A percentile compares a stretch with the other conserved stretches of the same genome.
phyloP scores from a whole-genome alignment of 2,329 filamentous ascomycete species.

The Stachybotrys echinatus region DNA sequence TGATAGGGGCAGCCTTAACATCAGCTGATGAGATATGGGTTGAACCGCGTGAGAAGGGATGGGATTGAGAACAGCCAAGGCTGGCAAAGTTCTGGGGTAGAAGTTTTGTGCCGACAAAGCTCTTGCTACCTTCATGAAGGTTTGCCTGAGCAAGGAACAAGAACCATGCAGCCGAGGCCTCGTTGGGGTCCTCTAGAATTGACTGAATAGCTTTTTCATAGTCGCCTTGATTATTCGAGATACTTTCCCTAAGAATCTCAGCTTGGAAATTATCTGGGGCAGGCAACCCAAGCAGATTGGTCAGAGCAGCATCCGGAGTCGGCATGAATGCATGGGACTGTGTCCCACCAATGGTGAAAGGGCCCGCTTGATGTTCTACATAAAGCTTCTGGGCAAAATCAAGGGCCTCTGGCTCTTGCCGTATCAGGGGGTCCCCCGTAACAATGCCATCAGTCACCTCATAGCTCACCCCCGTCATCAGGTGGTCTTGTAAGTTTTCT shows the following conservation, averaged over 20 bases:
- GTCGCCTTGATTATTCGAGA: constrained; percentile 4
- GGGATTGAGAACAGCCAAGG: constrained; percentile 50
- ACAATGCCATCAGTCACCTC: constrained; percentile 13
- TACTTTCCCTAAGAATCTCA: too few relatives aligned
- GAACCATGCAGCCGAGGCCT: constrained; percentile 13
- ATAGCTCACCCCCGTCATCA: constrained; percentile 8
- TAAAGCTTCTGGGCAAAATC: constrained; percentile 9
- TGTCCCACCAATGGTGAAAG: constrained; percentile 7
- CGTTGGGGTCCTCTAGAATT: constrained; percentile 9
- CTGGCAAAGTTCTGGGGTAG: constrained; percentile 25
- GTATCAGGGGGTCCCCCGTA: constrained; percentile 13
- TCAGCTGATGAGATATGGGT: constrained; percentile 48
- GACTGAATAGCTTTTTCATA: constrained; percentile 9
- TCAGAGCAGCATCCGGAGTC: constrained; percentile 8
- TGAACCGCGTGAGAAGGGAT: constrained; percentile 54
- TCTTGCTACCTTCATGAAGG: constrained; percentile 11
- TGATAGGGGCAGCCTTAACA: constrained; percentile 35
- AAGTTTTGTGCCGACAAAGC: neutral
- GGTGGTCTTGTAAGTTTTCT: constrained; percentile 33
- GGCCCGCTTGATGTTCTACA: constrained; percentile 12
- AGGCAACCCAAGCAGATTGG: constrained; percentile 6
- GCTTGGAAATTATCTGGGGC: neutral
- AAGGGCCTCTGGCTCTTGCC: neutral
- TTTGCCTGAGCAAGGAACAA: constrained; percentile 16
- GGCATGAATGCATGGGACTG: constrained; percentile 17